phyloP scores from a whole-genome alignment of 192 early-diverging fungal genomes.

The Hyaloraphidium curvatum region DNA sequence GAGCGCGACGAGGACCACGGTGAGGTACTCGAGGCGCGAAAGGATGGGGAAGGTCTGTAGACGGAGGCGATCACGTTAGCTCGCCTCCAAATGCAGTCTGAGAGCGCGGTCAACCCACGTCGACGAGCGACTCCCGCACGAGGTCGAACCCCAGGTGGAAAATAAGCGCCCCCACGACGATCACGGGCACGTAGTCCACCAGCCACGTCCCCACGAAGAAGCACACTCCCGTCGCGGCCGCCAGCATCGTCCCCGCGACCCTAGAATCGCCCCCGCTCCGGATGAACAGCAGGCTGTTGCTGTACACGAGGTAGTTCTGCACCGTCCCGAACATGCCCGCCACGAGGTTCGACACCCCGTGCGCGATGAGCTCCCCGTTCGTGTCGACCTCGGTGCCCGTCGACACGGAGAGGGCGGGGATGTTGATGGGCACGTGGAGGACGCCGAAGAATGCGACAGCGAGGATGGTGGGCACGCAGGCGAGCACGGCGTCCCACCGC shows the following conservation, averaged over 20 bases:
- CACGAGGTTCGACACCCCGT: slow-evolving; percentile 72
- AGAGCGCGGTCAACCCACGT: slow-evolving; percentile 12
- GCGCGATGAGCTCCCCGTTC: slow-evolving; percentile 79
- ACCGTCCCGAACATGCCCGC: slow-evolving; percentile 60
- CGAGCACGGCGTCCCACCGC: not conserved
- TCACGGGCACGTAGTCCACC: slow-evolving; percentile 78
- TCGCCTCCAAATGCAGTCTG: not conserved
- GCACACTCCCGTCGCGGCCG: slow-evolving; percentile 44
- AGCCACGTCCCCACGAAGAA: slow-evolving; percentile 71
- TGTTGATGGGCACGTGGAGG: slow-evolving; percentile 93
- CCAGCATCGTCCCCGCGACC: slow-evolving; percentile 70
- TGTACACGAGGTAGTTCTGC: slow-evolving; percentile 77
- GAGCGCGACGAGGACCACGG: not conserved
- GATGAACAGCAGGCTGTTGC: slow-evolving; percentile 80
- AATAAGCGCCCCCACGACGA: slow-evolving; percentile 82
- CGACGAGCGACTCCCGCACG: slow-evolving; percentile 71
- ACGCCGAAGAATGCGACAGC: slow-evolving; percentile 27
- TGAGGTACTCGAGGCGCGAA: not conserved
- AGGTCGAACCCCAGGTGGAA: slow-evolving; percentile 92
- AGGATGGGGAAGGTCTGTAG: not conserved
- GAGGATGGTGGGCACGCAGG: slow-evolving; percentile 5
- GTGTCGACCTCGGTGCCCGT: slow-evolving; percentile 76
- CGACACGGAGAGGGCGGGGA: slow-evolving; percentile 81
- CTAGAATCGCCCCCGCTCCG: slow-evolving; percentile 75
- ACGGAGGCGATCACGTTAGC: not conserved